Percentiles rank a stretch among this genome's conserved stretches.
Evolutionary conservation across 805 yeast genomes (phyloP).

Genomic region (Tetrapisispora fleetii): DNA sequence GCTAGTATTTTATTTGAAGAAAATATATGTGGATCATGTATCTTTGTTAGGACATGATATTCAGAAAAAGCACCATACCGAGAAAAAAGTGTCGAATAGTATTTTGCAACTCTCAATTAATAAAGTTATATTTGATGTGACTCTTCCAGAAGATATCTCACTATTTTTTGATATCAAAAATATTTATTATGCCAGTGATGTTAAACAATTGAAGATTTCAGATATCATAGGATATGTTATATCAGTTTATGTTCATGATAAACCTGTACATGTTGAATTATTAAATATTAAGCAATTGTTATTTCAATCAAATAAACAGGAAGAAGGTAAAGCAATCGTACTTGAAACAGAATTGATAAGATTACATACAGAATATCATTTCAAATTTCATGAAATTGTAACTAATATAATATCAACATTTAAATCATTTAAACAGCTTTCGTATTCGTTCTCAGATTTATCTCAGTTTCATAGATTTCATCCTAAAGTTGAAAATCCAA

Average conservation of each 20-base stretch:
- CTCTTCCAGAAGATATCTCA: conserved; percentile 21
- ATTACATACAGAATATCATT: conserved; percentile 28
- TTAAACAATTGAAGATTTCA: conserved; percentile 4
- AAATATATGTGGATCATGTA: not conserved
- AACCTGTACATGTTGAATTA: conserved; percentile 15
- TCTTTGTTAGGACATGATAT: not conserved
- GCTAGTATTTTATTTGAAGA: conserved; percentile 14
- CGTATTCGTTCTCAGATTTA: conserved; percentile 34
- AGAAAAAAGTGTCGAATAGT: not conserved
- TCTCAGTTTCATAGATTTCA: conserved; percentile 14
- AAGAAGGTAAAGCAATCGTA: conserved; percentile 1
- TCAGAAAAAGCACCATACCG: not conserved
- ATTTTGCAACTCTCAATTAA: conserved; percentile 4
- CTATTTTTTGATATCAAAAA: conserved; percentile 12
- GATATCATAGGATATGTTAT: conserved; percentile 13
- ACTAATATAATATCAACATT: conserved; percentile 41
- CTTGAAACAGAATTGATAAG: conserved; percentile 14
- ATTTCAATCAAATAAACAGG: conserved; percentile 5
- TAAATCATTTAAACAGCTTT: conserved; percentile 39
- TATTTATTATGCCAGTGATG: conserved; percentile 4
- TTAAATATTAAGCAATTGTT: conserved; percentile 10
- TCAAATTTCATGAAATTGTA: conserved; percentile 38
- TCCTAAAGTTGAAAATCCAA: conserved; percentile 23
- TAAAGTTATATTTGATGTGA: conserved; percentile 18
- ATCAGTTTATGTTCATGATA: conserved; percentile 23